Evolutionary conservation across 768 basidiomycete species (phyloP).

Genomic region (Cystofilobasidium capitatum): DNA sequence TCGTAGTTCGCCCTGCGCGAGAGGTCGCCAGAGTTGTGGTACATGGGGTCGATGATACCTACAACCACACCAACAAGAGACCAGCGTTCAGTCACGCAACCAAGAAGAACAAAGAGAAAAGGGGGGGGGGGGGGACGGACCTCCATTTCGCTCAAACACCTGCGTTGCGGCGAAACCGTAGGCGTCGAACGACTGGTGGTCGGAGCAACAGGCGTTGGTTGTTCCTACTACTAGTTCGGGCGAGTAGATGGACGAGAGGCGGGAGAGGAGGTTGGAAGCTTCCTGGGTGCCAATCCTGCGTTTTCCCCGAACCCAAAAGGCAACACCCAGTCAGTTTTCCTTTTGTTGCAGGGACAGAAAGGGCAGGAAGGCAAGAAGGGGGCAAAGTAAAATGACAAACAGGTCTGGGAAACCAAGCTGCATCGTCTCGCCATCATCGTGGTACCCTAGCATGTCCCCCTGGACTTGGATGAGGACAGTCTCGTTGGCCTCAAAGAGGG

Average conservation of each 20-base stretch:
- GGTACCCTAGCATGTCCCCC: slow-evolving; percentile 87
- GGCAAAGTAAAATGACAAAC: slow-evolving; percentile 44
- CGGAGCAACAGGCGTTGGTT: slow-evolving; percentile 72
- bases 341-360: neutral
- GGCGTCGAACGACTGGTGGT: slow-evolving; percentile 67
- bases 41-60: slow-evolving; percentile 77
- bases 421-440: slow-evolving; percentile 60
- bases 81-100: neutral
- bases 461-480: slow-evolving; percentile 77
- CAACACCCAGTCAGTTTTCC: neutral
- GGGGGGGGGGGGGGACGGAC: slow-evolving; percentile 28
- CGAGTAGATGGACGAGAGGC: slow-evolving; percentile 67
- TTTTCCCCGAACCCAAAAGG: neutral
- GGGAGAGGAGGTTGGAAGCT: slow-evolving; percentile 63
- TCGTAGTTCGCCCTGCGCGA: slow-evolving; percentile 72
- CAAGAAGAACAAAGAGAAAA: neutral
- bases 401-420: slow-evolving; percentile 70
- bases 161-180: slow-evolving; percentile 79
- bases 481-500: slow-evolving; percentile 51
- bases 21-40: slow-evolving; percentile 78
- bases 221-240: slow-evolving; percentile 57
- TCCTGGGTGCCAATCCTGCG: slow-evolving; percentile 67
- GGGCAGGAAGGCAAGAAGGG: slow-evolving; percentile 2
- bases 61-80: slow-evolving; percentile 66
- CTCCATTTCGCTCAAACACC: slow-evolving; percentile 79